These are phyloP conservation scores for Musa balbisiana DNA, from an alignment of 202 grass and related monocot genomes.

Conservation along the genomic window DNA sequence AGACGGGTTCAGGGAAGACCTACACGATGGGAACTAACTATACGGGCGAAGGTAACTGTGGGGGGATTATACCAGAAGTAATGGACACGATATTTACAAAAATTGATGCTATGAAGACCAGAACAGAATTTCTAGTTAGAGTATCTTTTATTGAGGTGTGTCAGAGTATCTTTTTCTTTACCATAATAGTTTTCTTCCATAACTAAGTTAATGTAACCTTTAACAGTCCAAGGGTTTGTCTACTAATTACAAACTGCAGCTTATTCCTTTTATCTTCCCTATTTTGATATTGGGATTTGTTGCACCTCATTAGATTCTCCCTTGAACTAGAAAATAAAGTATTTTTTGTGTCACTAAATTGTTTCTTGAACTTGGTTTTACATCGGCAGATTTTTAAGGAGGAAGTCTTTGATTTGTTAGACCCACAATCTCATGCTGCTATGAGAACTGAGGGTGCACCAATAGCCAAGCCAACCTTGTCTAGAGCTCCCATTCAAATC, in stretches of 20 bases:
- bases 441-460: constrained; percentile 38
- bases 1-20: constrained; percentile 96
- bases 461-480: constrained; percentile 38
- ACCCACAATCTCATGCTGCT: constrained; percentile 38
- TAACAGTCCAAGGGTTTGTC: too few relatives aligned
- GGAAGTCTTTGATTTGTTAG: constrained; percentile 90
- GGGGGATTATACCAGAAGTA: constrained; percentile 90
- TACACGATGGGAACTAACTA: constrained; percentile 96
- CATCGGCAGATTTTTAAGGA: constrained; percentile 86
- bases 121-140: constrained; percentile 63
- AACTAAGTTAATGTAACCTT: too few relatives aligned
- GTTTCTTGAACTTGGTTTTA: neutral
- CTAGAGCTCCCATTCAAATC: constrained; percentile 89
- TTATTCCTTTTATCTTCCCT: neutral
- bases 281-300: neutral
- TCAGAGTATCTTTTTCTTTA: neutral
- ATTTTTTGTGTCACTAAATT: constrained; percentile 5
- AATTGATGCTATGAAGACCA: constrained; percentile 43
- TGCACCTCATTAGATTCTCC: neutral
- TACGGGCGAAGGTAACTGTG: constrained; percentile 44
- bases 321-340: neutral
- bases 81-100: constrained; percentile 93
- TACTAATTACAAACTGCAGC: neutral
- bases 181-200: neutral
- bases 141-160: constrained; percentile 95